Evolutionary conservation across 1,284 basidiomycete genomes (phyloP).

Genomic region (Leccinum angustisporum): DNA sequence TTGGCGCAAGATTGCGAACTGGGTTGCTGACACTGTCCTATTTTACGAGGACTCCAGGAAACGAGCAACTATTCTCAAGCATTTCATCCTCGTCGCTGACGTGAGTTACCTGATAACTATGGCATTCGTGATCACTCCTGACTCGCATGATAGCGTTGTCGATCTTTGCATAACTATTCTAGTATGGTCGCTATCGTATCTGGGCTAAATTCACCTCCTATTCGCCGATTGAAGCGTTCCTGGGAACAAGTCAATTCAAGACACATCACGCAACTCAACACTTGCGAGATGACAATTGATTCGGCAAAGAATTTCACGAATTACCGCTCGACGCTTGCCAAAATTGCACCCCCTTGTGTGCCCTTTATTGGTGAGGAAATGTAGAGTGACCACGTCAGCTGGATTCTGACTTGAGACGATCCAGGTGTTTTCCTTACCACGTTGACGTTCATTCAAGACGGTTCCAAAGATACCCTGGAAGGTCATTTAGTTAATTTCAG

Average conservation of each 20-base stretch:
- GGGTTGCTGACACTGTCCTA: conserved; percentile 92
- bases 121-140: background rate
- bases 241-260: conserved; percentile 81
- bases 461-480: conserved; percentile 86
- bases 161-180: conserved; percentile 90
- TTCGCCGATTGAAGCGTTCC: conserved; percentile 89
- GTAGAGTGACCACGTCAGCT: background rate
- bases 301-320: conserved; percentile 91
- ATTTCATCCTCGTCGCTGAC: conserved; percentile 92
- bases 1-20: conserved; percentile 73
- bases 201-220: conserved; percentile 92
- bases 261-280: conserved; percentile 64
- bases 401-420: conserved; percentile 4
- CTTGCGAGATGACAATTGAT: conserved; percentile 83
- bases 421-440: conserved; percentile 94
- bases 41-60: conserved; percentile 84
- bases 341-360: conserved; percentile 91
- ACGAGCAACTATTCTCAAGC: conserved; percentile 81
- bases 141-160: conserved; percentile 68
- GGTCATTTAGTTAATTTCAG: conserved; percentile 92
- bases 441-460: conserved; percentile 97
- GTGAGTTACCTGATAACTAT: conserved; percentile 49
- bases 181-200: conserved; percentile 95
- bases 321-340: conserved; percentile 85
- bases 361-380: conserved; percentile 85